Evolutionary conservation across 2,329 filamentous ascomycete species (phyloP).

Genomic region (Colletotrichum godetiae): DNA sequence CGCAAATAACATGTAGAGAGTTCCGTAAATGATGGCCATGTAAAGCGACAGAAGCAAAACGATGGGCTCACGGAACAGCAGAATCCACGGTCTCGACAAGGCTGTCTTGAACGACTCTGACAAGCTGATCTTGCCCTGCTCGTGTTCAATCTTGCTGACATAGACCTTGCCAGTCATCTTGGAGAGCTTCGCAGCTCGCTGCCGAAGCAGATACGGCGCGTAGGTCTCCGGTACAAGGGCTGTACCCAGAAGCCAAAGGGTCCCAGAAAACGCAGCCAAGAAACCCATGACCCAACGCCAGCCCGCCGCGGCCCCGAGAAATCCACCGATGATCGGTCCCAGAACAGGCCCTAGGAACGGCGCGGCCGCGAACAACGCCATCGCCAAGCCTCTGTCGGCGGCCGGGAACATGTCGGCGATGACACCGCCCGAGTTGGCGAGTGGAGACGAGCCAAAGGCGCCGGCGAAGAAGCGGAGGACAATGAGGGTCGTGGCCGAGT

Average conservation of each 20-base stretch:
- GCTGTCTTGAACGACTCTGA: slow-evolving; percentile 57
- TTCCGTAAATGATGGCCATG: slow-evolving; percentile 70
- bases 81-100: slow-evolving; percentile 70
- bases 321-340: slow-evolving; percentile 75
- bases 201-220: slow-evolving; percentile 39
- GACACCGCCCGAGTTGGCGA: slow-evolving; percentile 72
- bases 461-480: slow-evolving; percentile 75
- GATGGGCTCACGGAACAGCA: slow-evolving; percentile 78
- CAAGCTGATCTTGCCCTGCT: slow-evolving; percentile 48
- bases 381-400: slow-evolving; percentile 64
- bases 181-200: slow-evolving; percentile 38
- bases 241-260: slow-evolving; percentile 50
- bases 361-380: slow-evolving; percentile 71
- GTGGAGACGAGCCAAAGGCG: slow-evolving; percentile 69
- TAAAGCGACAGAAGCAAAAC: slow-evolving; percentile 74
- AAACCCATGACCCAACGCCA: slow-evolving; percentile 79
- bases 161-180: slow-evolving; percentile 38
- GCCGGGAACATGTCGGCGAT: slow-evolving; percentile 71
- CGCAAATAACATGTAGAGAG: slow-evolving; percentile 69
- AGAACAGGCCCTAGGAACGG: slow-evolving; percentile 74
- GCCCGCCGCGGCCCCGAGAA: slow-evolving; percentile 70
- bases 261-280: slow-evolving; percentile 66
- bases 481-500: slow-evolving; percentile 68
- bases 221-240: slow-evolving; percentile 53
- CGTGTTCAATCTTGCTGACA: slow-evolving; percentile 54